These are phyloP conservation scores for Rossbeevera mucosa DNA, from an alignment of 768 basidiomycete species.

Conservation along the genomic window DNA sequence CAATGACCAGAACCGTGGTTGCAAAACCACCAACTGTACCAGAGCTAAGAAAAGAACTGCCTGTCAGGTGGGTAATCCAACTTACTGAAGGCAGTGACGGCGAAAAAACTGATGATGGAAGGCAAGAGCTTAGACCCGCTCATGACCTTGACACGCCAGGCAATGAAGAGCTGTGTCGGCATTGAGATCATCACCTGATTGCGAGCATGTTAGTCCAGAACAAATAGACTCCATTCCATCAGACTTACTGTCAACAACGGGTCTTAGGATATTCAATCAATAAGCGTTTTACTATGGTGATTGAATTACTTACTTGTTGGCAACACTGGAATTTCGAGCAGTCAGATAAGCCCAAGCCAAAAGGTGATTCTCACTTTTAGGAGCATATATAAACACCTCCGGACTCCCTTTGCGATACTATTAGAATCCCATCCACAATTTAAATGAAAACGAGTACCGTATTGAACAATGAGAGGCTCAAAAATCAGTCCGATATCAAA, in stretches of 20 bases:
- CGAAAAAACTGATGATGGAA: constrained; percentile 19
- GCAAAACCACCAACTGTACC: constrained; percentile 32
- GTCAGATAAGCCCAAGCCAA: neutral
- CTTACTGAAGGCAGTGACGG: constrained; percentile 8
- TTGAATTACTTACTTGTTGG: constrained; percentile 3
- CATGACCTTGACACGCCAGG: constrained; percentile 39
- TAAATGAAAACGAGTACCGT: constrained; percentile 31
- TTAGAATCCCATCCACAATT: neutral
- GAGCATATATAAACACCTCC: neutral
- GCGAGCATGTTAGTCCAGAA: neutral
- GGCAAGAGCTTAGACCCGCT: constrained; percentile 28
- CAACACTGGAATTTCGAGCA: constrained; percentile 12
- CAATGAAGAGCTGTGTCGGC: constrained; percentile 46
- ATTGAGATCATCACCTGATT: constrained; percentile 41
- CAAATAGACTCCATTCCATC: neutral
- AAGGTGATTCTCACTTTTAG: constrained; percentile 1
- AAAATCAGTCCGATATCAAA: constrained; percentile 47
- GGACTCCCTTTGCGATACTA: constrained; percentile 25
- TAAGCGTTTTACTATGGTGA: neutral
- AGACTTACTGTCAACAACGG: constrained; percentile 41
- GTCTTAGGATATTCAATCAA: constrained; percentile 29
- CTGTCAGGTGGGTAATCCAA: neutral
- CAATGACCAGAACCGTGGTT: constrained; percentile 29
- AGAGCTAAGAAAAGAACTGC: neutral
- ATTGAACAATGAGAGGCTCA: constrained; percentile 42